phyloP scores from a whole-genome alignment of 371 early-diverging fungal genomes.

The Mucor circinelloides region DNA sequence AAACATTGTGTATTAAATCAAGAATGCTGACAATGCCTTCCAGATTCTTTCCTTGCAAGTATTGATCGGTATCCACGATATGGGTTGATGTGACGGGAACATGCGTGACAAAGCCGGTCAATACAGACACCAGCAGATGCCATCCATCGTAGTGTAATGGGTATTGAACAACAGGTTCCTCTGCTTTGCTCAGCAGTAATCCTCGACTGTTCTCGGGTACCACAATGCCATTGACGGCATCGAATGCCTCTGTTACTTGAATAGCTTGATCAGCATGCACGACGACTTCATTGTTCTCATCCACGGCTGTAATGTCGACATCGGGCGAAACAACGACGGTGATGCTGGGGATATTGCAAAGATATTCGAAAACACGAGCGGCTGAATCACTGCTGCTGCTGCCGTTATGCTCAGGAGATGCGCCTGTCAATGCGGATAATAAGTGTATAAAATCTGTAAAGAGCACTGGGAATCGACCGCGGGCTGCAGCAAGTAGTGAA shows the following conservation, averaged over 20 bases:
- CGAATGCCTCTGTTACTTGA: conserved; percentile 11
- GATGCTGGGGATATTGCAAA: conserved; percentile 23
- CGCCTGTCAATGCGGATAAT: conserved; percentile 31
- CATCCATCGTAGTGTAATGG: conserved; percentile 33
- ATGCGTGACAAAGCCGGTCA: conserved; percentile 24
- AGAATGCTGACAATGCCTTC: conserved; percentile 31
- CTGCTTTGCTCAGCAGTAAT: conserved; percentile 14
- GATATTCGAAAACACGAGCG: conserved; percentile 29
- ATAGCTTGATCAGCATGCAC: conserved; percentile 18
- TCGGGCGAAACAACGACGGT: conserved; percentile 23
- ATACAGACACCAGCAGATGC: conserved; percentile 31
- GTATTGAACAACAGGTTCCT: conserved; percentile 31
- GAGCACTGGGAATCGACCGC: conserved; percentile 35
- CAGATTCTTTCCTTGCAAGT: conserved; percentile 20
- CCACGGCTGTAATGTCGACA: conserved; percentile 6
- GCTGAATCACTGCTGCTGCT: conserved; percentile 23
- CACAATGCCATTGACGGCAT: conserved; percentile 8
- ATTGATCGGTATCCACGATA: conserved; percentile 23
- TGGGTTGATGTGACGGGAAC: neutral
- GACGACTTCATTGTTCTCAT: conserved; percentile 9
- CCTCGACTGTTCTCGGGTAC: conserved; percentile 29
- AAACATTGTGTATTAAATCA: conserved; percentile 27
- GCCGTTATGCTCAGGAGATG: neutral
- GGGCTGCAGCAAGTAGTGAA: conserved; percentile 28
- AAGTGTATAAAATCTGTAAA: conserved; percentile 32